Conservation (phyloP, 1,139 yeast genomes). For the Saccharomyces hybrid region DNA sequence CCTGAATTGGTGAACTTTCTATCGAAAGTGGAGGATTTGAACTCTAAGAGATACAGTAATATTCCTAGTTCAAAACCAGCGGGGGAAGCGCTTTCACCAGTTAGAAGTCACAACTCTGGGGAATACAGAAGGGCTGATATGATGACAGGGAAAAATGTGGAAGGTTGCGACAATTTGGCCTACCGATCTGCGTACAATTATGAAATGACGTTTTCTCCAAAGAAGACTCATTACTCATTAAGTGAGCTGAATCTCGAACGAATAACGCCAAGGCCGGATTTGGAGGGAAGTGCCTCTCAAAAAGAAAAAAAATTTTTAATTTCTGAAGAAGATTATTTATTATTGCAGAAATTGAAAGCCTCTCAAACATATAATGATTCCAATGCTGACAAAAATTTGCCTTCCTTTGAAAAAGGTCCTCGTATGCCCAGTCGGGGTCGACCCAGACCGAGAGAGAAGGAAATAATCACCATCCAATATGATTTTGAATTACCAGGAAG, state of each 20-base stretch:
- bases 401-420: not conserved
- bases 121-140: conserved; percentile 2
- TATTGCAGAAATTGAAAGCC: conserved; percentile 21
- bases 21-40: conserved; percentile 18
- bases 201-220: conserved; percentile 30
- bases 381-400: not conserved
- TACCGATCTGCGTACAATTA: conserved; percentile 35
- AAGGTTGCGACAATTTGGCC: conserved; percentile 15
- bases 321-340: conserved; percentile 26
- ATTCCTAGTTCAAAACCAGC: conserved; percentile 7
- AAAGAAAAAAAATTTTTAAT: conserved; percentile 13
- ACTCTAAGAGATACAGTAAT: conserved; percentile 7
- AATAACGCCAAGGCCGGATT: not conserved
- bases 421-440: conserved; percentile 16
- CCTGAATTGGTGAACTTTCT: conserved; percentile 16
- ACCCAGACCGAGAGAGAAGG: conserved; percentile 16
- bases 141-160: not conserved
- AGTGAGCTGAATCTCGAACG: conserved; percentile 6
- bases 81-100: conserved; percentile 1
- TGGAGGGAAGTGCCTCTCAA: not conserved
- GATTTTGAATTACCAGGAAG: conserved; percentile 1
- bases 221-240: conserved; percentile 6
- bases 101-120: not conserved
- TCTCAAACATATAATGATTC: not conserved
- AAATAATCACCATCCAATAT: not conserved